Conservation (phyloP, 2,329 filamentous ascomycete species). For the Stagonosporopsis cucurbitacearum region DNA sequence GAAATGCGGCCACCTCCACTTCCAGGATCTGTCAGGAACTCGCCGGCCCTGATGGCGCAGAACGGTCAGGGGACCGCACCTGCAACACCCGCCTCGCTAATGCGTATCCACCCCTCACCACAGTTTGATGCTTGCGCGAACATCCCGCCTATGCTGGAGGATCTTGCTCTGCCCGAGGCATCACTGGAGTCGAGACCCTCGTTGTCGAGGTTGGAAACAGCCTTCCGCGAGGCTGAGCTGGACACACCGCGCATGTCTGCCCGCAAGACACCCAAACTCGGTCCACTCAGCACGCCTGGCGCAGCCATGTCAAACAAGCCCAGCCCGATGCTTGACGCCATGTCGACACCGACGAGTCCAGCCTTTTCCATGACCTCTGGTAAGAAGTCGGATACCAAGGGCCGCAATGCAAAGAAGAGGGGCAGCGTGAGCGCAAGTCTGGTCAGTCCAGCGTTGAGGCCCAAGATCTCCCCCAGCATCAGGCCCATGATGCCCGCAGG, state of each 20-base stretch:
- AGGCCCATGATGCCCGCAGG: slow-evolving; percentile 83
- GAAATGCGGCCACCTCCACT: slow-evolving; percentile 68
- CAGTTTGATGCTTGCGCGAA: slow-evolving; percentile 35
- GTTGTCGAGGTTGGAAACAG: slow-evolving; percentile 60
- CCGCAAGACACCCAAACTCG: slow-evolving; percentile 70
- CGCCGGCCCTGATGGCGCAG: slow-evolving; percentile 68
- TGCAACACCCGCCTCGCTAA: slow-evolving; percentile 86
- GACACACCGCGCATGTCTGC: slow-evolving; percentile 68
- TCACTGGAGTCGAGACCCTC: slow-evolving; percentile 57
- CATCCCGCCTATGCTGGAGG: slow-evolving; percentile 57
- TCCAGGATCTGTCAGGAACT: slow-evolving; percentile 68
- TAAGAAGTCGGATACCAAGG: slow-evolving; percentile 43
- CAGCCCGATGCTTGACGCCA: slow-evolving; percentile 61
- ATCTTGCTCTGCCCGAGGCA: slow-evolving; percentile 74
- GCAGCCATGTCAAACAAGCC: slow-evolving; percentile 41
- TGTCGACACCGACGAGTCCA: slow-evolving; percentile 58
- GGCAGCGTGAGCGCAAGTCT: slow-evolving; percentile 68
- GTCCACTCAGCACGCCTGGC: slow-evolving; percentile 60
- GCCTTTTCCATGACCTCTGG: slow-evolving; percentile 35
- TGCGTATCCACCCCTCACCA: slow-evolving; percentile 60
- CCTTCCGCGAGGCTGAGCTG: slow-evolving; percentile 54
- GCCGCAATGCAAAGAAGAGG: slow-evolving; percentile 48
- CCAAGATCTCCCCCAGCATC: slow-evolving; percentile 91
- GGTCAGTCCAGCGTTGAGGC: slow-evolving; percentile 84
- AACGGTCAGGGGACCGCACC: slow-evolving; percentile 42